Conservation (phyloP, 1,284 basidiomycete genomes). For the Pascua sp. region DNA sequence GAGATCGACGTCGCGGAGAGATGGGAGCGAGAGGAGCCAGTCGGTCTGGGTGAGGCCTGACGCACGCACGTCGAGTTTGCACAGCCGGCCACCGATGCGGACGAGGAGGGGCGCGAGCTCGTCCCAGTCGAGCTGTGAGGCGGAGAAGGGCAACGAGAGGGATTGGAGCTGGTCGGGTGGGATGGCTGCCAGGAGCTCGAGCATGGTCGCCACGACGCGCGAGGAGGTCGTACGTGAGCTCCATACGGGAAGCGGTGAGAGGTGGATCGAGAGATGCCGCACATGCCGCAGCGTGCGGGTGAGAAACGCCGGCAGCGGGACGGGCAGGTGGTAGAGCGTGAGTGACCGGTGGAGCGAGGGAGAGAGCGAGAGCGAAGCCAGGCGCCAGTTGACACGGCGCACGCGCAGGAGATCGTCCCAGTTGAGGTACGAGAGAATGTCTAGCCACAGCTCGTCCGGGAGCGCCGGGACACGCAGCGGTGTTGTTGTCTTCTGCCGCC, state of each 20-base stretch:
- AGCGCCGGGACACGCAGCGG: constrained; percentile 14
- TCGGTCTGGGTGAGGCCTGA: constrained; percentile 17
- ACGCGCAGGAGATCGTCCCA: constrained; percentile 24
- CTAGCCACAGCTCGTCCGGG: constrained; percentile 32
- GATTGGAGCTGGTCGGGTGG: constrained; percentile 21
- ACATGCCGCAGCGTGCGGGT: constrained; percentile 21
- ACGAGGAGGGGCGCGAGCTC: constrained; percentile 19
- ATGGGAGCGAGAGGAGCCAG: constrained; percentile 12
- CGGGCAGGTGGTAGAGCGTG: constrained; percentile 21
- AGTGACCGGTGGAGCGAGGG: constrained; percentile 25
- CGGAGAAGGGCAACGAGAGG: constrained; percentile 29
- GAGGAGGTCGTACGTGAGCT: background rate
- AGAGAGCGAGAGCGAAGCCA: constrained; percentile 18
- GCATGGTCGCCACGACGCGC: background rate
- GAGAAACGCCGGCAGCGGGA: constrained; percentile 12
- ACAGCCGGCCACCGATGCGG: constrained; percentile 21
- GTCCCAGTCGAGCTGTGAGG: constrained; percentile 18
- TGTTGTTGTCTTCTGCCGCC: background rate
- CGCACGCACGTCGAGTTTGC: constrained; percentile 29
- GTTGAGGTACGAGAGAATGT: constrained; percentile 25
- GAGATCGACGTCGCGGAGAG: constrained; percentile 27
- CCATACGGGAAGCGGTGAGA: constrained; percentile 11
- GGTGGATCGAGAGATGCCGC: constrained; percentile 26
- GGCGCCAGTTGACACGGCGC: constrained; percentile 13
- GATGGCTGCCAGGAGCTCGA: constrained; percentile 18